Percentiles rank a stretch among this genome's conserved stretches.
Conservation (phyloP, 371 early-diverging fungal species). For the Circinella umbellata region DNA sequence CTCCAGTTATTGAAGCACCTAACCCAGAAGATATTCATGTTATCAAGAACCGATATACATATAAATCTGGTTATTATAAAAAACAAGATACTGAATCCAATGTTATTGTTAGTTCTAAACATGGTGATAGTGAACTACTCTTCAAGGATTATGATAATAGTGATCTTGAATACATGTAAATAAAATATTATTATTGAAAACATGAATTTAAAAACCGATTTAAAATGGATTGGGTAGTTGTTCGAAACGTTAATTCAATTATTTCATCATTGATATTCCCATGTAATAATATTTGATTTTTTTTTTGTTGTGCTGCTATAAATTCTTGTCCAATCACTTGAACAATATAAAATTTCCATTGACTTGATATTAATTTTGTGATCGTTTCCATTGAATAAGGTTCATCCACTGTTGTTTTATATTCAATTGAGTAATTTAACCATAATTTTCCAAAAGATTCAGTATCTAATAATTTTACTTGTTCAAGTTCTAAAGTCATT, state of each 20-base stretch:
- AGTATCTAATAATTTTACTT: conserved; percentile 17
- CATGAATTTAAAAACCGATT: neutral
- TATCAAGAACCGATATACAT: conserved; percentile 16
- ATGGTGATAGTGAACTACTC: conserved; percentile 21
- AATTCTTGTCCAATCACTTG: conserved; percentile 42
- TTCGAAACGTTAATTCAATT: neutral
- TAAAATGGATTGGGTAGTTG: neutral
- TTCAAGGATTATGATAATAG: conserved; percentile 8
- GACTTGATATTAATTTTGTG: conserved; percentile 6
- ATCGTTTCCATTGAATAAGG: conserved; percentile 18
- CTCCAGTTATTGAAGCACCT: conserved; percentile 21
- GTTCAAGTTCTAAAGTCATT: conserved; percentile 27
- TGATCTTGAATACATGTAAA: too few species aligned
- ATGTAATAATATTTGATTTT: conserved; percentile 1
- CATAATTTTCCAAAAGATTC: conserved; percentile 36
- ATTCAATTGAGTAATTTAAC: conserved; percentile 25
- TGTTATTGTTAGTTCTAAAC: conserved; percentile 22
- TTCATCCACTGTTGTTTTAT: conserved; percentile 7
- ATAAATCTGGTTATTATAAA: conserved; percentile 32
- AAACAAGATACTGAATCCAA: conserved; percentile 17
- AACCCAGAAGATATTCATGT: conserved; percentile 32
- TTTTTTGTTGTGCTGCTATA: conserved; percentile 22
- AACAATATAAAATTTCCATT: conserved; percentile 28
- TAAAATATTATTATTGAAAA: neutral
- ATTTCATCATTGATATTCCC: neutral